A percentile compares a stretch with the other conserved stretches of the same genome.
Evolutionary conservation across 495 filamentous ascomycete genomes (phyloP).

Genomic region (Podospora pseudocomata): DNA sequence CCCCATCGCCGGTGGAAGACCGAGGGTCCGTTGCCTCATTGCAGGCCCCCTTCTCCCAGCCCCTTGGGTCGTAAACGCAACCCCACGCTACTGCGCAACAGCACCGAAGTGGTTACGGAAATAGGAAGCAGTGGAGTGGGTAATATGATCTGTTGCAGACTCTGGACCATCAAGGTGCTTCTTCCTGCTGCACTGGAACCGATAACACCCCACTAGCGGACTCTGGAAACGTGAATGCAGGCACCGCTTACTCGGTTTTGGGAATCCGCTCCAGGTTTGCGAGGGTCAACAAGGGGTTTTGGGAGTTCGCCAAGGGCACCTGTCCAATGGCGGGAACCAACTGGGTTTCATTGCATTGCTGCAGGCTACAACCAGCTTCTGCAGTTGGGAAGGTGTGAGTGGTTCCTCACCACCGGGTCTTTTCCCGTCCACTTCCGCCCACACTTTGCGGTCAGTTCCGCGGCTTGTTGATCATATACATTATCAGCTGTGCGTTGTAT

Average conservation of each 20-base stretch:
- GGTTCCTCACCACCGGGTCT: not conserved
- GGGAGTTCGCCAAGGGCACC: not conserved
- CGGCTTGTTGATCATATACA: not conserved
- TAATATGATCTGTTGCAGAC: not conserved
- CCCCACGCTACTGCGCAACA: constrained; percentile 5
- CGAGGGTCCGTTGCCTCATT: not conserved
- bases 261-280: not conserved
- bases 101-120: not conserved
- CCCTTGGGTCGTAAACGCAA: not conserved
- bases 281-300: not conserved
- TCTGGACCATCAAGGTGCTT: not conserved
- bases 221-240: not conserved
- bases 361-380: not conserved
- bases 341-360: not conserved
- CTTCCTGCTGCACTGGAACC: not conserved
- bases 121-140: not conserved
- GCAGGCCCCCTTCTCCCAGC: not conserved
- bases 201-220: not conserved
- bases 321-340: not conserved
- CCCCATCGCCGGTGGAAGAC: not conserved
- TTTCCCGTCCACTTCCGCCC: not conserved
- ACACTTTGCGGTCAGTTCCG: not conserved
- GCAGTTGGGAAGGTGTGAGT: not conserved
- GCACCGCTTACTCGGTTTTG: not conserved
- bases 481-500: not conserved